These are phyloP conservation scores for Thielaviopsis populi DNA, from an alignment of 2,329 filamentous ascomycete genomes.

Conservation along the genomic window DNA sequence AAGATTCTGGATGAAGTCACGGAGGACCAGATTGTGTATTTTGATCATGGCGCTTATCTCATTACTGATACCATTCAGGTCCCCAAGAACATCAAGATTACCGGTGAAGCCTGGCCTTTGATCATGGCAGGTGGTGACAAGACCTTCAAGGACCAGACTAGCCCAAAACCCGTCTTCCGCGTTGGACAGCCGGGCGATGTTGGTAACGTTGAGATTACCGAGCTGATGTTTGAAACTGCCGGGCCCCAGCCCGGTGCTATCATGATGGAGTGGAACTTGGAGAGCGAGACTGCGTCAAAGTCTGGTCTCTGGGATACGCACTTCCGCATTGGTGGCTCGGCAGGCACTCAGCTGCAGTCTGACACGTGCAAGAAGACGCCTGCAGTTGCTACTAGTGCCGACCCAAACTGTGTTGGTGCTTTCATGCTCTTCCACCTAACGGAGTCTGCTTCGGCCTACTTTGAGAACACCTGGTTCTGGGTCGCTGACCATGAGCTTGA, in stretches of 20 bases:
- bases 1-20: conserved; percentile 54
- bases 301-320: conserved; percentile 92
- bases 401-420: conserved; percentile 55
- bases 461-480: conserved; percentile 89
- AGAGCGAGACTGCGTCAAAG: conserved; percentile 48
- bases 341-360: conserved; percentile 69
- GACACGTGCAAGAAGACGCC: conserved; percentile 68
- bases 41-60: conserved; percentile 61
- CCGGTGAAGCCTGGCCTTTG: conserved; percentile 80
- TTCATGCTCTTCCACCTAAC: conserved; percentile 57
- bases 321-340: conserved; percentile 76
- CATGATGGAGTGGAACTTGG: conserved; percentile 82
- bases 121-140: conserved; percentile 64
- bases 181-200: conserved; percentile 63
- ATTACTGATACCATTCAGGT: conserved; percentile 55
- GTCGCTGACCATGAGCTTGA: conserved; percentile 84
- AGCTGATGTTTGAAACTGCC: conserved; percentile 71
- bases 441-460: conserved; percentile 49
- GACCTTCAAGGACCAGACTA: conserved; percentile 56
- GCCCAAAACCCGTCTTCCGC: conserved; percentile 74
- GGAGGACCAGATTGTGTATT: conserved; percentile 52
- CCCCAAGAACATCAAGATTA: conserved; percentile 70
- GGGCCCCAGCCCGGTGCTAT: conserved; percentile 77
- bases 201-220: conserved; percentile 73
- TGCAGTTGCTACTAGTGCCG: conserved; percentile 41